Evolutionary conservation across 2,329 filamentous ascomycete genomes (phyloP).

Genomic region (Geosmithia flava): DNA sequence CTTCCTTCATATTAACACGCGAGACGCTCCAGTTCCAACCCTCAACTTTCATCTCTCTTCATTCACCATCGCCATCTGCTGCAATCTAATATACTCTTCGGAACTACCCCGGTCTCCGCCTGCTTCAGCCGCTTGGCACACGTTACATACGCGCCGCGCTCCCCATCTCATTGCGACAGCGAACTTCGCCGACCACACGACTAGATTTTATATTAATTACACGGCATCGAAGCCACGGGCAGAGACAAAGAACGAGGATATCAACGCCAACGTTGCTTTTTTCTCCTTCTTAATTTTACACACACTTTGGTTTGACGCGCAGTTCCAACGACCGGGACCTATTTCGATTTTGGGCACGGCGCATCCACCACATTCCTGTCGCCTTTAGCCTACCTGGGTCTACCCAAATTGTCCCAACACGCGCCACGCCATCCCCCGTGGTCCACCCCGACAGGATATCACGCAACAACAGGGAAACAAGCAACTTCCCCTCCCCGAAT

Average conservation of each 20-base stretch:
- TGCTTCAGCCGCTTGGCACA: background rate
- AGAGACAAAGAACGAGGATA: background rate
- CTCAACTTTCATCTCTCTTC: background rate
- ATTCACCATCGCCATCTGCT: background rate
- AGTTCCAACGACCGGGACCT: background rate
- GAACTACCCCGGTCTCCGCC: background rate
- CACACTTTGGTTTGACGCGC: background rate
- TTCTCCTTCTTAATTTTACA: background rate
- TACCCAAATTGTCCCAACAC: background rate
- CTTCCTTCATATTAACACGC: background rate
- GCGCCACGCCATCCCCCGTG: constrained; percentile 1
- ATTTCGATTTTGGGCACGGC: background rate
- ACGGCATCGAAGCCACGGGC: too few relatives aligned
- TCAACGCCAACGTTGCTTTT: background rate
- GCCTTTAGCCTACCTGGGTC: background rate
- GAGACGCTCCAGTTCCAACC: background rate
- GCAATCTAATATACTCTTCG: background rate
- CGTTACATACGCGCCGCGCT: background rate
- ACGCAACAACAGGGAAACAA: background rate
- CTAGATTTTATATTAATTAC: background rate
- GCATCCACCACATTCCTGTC: background rate
- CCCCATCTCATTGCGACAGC: background rate
- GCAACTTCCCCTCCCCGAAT: background rate
- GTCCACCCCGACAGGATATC: background rate
- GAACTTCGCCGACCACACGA: background rate